phyloP scores from a whole-genome alignment of 2,329 filamentous ascomycete species.

The Fusarium lyarnte region DNA sequence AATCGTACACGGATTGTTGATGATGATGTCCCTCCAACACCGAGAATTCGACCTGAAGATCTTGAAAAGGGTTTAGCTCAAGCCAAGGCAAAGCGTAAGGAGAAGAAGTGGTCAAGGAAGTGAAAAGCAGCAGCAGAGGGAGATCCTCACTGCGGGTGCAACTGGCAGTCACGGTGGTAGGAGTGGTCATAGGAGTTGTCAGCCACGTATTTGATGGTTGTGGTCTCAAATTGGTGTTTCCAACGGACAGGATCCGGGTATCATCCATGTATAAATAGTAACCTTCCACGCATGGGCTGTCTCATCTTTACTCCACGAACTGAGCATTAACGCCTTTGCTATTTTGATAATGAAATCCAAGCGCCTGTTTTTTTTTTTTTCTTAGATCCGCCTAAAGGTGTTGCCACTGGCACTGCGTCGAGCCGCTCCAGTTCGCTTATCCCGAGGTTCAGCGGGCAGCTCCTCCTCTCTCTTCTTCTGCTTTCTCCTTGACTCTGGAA shows the following conservation, averaged over 20 bases:
- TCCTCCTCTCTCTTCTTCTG: constrained; percentile 51
- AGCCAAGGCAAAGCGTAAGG: constrained; percentile 50
- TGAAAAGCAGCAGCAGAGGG: neutral
- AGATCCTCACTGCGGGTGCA: neutral
- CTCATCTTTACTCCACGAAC: constrained; percentile 37
- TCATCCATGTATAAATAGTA: constrained; percentile 45
- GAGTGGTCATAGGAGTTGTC: neutral
- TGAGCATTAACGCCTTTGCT: constrained; percentile 40
- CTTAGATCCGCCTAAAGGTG: constrained; percentile 74
- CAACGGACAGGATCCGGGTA: constrained; percentile 45
- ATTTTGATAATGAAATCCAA: constrained; percentile 38
- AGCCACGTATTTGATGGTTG: neutral
- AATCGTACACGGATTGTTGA: constrained; percentile 57
- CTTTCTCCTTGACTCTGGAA: constrained; percentile 67
- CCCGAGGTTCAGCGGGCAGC: constrained; percentile 42
- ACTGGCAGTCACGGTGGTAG: neutral
- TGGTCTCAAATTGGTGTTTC: constrained; percentile 25
- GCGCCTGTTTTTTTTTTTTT: constrained; percentile 39
- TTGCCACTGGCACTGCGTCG: constrained; percentile 81
- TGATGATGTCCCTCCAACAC: constrained; percentile 69
- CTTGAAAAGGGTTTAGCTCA: constrained; percentile 65
- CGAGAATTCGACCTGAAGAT: constrained; percentile 63
- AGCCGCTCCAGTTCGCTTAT: constrained; percentile 50
- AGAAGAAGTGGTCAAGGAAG: constrained; percentile 39
- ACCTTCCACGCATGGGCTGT: constrained; percentile 36